These are phyloP conservation scores for Drechslerella dactyloides DNA, from an alignment of 2,329 filamentous ascomycete genomes.

Conservation along the genomic window DNA sequence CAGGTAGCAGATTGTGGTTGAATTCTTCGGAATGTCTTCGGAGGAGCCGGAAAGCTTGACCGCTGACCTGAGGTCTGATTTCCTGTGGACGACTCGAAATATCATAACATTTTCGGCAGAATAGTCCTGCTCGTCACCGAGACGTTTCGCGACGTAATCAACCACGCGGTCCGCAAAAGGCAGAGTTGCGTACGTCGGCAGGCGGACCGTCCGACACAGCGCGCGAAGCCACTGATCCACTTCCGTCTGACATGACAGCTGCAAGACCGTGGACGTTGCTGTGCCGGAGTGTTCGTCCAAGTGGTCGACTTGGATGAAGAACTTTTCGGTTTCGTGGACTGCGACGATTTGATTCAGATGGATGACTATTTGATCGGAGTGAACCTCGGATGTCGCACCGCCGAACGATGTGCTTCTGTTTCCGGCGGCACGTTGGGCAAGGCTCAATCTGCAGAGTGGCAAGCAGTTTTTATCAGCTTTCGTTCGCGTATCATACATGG, in stretches of 20 bases:
- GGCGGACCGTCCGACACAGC: slow-evolving; percentile 67
- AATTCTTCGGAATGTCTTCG: slow-evolving; percentile 71
- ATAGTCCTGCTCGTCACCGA: slow-evolving; percentile 73
- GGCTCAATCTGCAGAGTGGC: slow-evolving; percentile 19
- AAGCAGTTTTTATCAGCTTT: slow-evolving; percentile 1
- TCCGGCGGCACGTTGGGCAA: slow-evolving; percentile 49
- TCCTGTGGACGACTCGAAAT: slow-evolving; percentile 71
- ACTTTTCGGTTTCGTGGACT: slow-evolving; percentile 71
- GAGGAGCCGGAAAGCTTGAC: slow-evolving; percentile 64
- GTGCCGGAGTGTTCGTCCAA: slow-evolving; percentile 65
- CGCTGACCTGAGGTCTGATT: slow-evolving; percentile 63
- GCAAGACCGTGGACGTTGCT: slow-evolving; percentile 53
- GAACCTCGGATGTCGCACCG: slow-evolving; percentile 51
- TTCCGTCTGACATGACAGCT: slow-evolving; percentile 63
- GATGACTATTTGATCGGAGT: slow-evolving; percentile 52
- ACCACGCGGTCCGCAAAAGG: slow-evolving; percentile 62
- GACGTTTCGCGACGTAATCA: slow-evolving; percentile 67
- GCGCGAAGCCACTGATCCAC: slow-evolving; percentile 70
- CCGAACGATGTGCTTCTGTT: slow-evolving; percentile 54
- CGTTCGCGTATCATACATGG: background rate
- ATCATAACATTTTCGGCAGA: slow-evolving; percentile 71
- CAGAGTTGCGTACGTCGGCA: slow-evolving; percentile 61
- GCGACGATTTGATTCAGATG: slow-evolving; percentile 70
- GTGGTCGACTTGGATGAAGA: slow-evolving; percentile 71
- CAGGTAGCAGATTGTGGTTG: slow-evolving; percentile 71